Percentiles rank a stretch among this genome's conserved stretches.
phyloP scores from a whole-genome alignment of 73 alveolate species.

The Diophrys appendiculata region DNA sequence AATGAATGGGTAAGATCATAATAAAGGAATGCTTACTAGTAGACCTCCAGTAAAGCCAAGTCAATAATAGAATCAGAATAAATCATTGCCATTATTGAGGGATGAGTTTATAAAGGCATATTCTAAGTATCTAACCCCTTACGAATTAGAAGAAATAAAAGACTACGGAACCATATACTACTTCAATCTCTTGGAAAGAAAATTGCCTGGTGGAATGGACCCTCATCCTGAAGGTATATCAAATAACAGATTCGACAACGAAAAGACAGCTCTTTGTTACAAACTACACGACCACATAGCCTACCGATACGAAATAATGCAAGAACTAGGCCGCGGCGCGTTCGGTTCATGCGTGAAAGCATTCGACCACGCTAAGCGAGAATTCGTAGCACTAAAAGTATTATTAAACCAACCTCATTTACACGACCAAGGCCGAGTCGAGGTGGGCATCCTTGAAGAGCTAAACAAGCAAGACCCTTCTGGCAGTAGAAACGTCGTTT shows the following conservation, averaged over 20 bases:
- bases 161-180: constrained; percentile 4
- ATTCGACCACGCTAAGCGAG: constrained; percentile 78
- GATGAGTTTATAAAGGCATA: too few relatives aligned
- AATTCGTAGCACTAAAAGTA: constrained; percentile 74
- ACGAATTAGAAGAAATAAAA: constrained; percentile 5
- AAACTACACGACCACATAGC: constrained; percentile 70
- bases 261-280: constrained; percentile 60
- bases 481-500: constrained; percentile 63
- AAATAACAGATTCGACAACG: constrained; percentile 82
- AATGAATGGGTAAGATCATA: too few relatives aligned
- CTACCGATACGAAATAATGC: constrained; percentile 82
- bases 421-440: constrained; percentile 76
- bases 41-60: too few relatives aligned
- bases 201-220: constrained; percentile 11
- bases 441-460: constrained; percentile 61
- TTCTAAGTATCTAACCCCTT: not conserved
- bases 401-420: constrained; percentile 65
- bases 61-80: too few relatives aligned
- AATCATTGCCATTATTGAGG: too few relatives aligned
- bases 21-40: too few relatives aligned
- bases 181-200: constrained; percentile 20
- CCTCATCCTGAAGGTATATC: constrained; percentile 4
- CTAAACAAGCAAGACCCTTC: constrained; percentile 69
- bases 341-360: constrained; percentile 83
- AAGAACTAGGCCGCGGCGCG: constrained; percentile 76